These are phyloP conservation scores for Fusarium nygamai DNA, from an alignment of 2,329 filamentous ascomycete genomes.

Conservation along the genomic window DNA sequence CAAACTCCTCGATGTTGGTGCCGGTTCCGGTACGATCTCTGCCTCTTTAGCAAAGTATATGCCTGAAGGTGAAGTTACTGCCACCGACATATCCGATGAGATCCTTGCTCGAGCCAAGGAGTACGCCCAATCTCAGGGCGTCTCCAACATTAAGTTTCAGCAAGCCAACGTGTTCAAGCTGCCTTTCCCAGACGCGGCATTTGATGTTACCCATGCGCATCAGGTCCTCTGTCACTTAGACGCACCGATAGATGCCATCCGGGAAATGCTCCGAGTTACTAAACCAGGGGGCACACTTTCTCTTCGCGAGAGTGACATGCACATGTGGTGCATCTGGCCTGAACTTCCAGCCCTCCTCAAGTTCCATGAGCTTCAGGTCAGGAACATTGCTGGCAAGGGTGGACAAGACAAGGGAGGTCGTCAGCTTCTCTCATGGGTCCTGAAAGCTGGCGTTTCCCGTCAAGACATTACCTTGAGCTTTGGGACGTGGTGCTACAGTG, in stretches of 20 bases:
- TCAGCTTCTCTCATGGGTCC: conserved; percentile 42
- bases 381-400: conserved; percentile 36
- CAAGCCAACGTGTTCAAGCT: conserved; percentile 47
- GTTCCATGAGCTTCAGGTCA: conserved; percentile 38
- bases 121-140: conserved; percentile 34
- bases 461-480: conserved; percentile 39
- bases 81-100: conserved; percentile 46
- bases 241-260: conserved; percentile 46
- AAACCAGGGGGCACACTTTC: conserved; percentile 56
- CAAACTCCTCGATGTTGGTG: conserved; percentile 58
- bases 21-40: conserved; percentile 61
- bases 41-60: conserved; percentile 53
- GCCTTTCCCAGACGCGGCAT: conserved; percentile 51
- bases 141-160: conserved; percentile 44
- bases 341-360: conserved; percentile 37
- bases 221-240: conserved; percentile 56
- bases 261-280: conserved; percentile 56
- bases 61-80: conserved; percentile 49
- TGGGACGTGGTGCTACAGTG: conserved; percentile 46
- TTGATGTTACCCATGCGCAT: conserved; percentile 56
- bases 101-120: conserved; percentile 43
- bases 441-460: conserved; percentile 39
- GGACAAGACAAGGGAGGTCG: conserved; percentile 43
- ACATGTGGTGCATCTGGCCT: conserved; percentile 45
- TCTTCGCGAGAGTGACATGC: conserved; percentile 44